Base-by-base conservation (phyloP, 257 asterid species). In the Ligustrum vulgare region DNA sequence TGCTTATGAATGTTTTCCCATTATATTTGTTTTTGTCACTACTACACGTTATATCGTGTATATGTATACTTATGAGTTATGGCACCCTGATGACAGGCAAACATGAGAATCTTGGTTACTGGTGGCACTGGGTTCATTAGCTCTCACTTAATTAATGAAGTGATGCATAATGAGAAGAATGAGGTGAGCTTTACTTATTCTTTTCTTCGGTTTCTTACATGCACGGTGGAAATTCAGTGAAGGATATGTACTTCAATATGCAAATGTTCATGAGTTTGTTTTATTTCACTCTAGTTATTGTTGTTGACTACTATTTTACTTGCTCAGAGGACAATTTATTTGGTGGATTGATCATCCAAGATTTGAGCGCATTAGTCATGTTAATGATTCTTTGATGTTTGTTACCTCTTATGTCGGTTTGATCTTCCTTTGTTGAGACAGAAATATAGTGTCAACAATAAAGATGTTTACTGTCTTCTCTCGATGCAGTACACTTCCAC, bases 91-190 rank as follows among this genome's bases (percentile, higher is more conserved):
- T 72, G 32, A 6, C 72, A 86, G 89, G 84, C 89, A 12, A 86
- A 86, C 75, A 86, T 86, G 89, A 86, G 89, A 82, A 86, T 86
- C 73, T 77, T 86, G 77, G 87, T 86, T 54, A 86, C 89, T 63
- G 89, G 89, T 67, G 89, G 89, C 37, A 87, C 89, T 73, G 89
- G 89, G 23, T 85, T 85, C 71, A 85, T 85, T 67, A 87, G 89
- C 41, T 86, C 89, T 72, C 89, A 86, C 79, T 82, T 86, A 35
- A 87, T 83, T n/a, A 87, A 86, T 84, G 81, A 67, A 80, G 72
- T 86, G 67, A 86, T 86, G 89, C 77, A 86, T 75, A 83, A 86
- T 69, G 89, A 86, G 75, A 86, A 86, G 84, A 86, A 86, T 37
- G 87, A 86, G 90, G 90, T n/a, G n/a, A n/a, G n/a, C n/a, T n/a